A percentile compares a stretch with the other conserved stretches of the same genome.
phyloP scores from a whole-genome alignment of 768 basidiomycete genomes.

The Serendipita sp. region DNA sequence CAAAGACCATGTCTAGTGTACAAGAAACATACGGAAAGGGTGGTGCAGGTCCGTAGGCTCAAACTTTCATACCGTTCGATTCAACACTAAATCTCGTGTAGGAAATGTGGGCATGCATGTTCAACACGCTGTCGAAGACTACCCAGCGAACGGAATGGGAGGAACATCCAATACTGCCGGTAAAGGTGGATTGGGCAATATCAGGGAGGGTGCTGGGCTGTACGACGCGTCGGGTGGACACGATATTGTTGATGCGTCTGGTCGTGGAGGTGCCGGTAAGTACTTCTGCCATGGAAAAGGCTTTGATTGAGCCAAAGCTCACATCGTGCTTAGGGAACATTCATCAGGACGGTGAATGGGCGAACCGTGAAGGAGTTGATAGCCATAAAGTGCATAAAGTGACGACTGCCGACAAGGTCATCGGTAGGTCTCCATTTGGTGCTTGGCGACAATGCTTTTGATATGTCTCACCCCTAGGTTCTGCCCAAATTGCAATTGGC shows the following conservation, averaged over 20 bases:
- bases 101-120: constrained; percentile 1
- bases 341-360: background rate
- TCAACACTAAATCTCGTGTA: background rate
- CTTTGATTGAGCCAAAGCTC: background rate
- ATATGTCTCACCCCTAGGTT: background rate
- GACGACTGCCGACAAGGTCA: background rate
- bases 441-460: background rate
- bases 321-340: background rate
- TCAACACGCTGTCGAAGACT: background rate
- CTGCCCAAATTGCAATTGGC: background rate
- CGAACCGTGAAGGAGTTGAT: background rate
- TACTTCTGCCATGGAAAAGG: background rate
- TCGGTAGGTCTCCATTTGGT: background rate
- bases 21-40: constrained; percentile 3
- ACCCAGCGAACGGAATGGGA: background rate
- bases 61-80: background rate
- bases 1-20: background rate
- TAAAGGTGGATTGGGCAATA: background rate
- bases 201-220: background rate
- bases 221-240: background rate
- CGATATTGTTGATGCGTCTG: background rate
- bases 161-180: background rate
- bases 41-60: background rate
- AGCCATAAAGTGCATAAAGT: background rate
- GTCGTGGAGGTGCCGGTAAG: constrained; percentile 1